A percentile compares a stretch with the other conserved stretches of the same genome.
phyloP scores from a whole-genome alignment of 2,329 filamentous ascomycete genomes.

The Conoideocrella luteorostrata region DNA sequence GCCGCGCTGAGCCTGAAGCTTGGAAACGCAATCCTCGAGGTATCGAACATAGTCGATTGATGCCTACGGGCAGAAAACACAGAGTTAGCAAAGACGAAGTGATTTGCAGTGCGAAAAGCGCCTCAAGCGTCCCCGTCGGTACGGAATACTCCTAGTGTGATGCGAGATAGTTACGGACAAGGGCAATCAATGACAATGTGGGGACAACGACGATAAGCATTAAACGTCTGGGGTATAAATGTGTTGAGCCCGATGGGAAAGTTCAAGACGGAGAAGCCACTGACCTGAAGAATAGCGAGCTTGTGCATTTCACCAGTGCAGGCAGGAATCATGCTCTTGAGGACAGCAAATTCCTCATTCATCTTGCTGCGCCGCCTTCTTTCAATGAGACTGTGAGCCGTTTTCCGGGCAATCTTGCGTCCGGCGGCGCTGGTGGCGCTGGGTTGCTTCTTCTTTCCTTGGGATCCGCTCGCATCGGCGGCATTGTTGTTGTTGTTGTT shows the following conservation, averaged over 20 bases:
- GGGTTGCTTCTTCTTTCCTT: slow-evolving; percentile 68
- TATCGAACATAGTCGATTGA: slow-evolving; percentile 96
- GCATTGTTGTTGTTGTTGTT: slow-evolving; percentile 3
- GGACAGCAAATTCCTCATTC: slow-evolving; percentile 93
- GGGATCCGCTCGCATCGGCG: slow-evolving; percentile 11
- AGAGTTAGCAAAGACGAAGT: slow-evolving; percentile 4
- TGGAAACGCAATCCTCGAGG: slow-evolving; percentile 77
- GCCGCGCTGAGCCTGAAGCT: slow-evolving; percentile 60
- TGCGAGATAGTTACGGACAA: too few species aligned
- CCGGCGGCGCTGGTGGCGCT: slow-evolving; percentile 74
- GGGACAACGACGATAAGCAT: background rate
- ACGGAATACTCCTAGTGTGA: too few species aligned
- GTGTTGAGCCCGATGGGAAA: background rate
- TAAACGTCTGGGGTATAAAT: too few species aligned
- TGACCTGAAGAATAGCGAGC: slow-evolving; percentile 84
- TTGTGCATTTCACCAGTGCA: slow-evolving; percentile 99
- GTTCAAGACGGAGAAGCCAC: slow-evolving; percentile 18
- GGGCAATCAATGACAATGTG: background rate
- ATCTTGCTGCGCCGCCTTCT: slow-evolving; percentile 86
- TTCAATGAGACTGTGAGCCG: slow-evolving; percentile 93
- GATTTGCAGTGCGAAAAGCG: too few species aligned
- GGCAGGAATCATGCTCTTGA: slow-evolving; percentile 93
- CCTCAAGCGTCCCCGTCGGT: background rate
- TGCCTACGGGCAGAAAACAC: slow-evolving; percentile 47
- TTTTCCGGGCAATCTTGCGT: slow-evolving; percentile 93